Evolutionary conservation across 257 asterid genomes (phyloP), one percentile per base, ranked within the genome.

Genomic region (Rubia yunnanensis): DNA sequence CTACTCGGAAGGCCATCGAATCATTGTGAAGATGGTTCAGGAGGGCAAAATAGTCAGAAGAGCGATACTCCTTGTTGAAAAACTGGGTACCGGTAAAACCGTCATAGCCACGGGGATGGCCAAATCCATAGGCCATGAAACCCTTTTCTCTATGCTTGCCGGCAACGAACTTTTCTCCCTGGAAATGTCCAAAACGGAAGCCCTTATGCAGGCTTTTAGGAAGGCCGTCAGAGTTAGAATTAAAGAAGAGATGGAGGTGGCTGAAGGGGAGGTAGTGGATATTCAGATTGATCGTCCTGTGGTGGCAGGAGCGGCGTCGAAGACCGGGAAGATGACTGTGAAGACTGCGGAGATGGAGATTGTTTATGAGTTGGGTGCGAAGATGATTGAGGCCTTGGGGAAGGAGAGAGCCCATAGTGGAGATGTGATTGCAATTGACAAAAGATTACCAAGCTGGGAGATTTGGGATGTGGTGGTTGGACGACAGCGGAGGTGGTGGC

Each of bases 341-440:
- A 86, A 91, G 74, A 88, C 98, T 5, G 88, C 95, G 39, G 98
- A 91, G 60, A 88, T 91, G 94, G 95, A 86, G 84, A 86, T 90
- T 0, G 94, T 86, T 24, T 88, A 86, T 71, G 98, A 91, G 57
- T 79, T 86, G 78, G 96, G 96, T 57, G 86, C 73, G 10, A 91
- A 88, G 81, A 88, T 91, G 96, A 91, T 88, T 74, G 98, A 91
- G 72, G 88, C 94, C 4, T 64, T 91, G 79, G 94, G 86, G 71
- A 91, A 85, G 87, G 96, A 88, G 69, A 91, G 86, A 57, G 95
- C 86, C 68, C 96, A 86, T 84, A 88, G 98, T 67, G 96, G 95
- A 62, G 96, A 91, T 74, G 91, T 91, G 54, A 77, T 91, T 72
- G 96, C 83, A 4, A 88, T 91, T 72, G 98, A 91, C 70, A 91